Conservation (phyloP, 2,329 filamentous ascomycete species). For the Didymella arachidicola region DNA sequence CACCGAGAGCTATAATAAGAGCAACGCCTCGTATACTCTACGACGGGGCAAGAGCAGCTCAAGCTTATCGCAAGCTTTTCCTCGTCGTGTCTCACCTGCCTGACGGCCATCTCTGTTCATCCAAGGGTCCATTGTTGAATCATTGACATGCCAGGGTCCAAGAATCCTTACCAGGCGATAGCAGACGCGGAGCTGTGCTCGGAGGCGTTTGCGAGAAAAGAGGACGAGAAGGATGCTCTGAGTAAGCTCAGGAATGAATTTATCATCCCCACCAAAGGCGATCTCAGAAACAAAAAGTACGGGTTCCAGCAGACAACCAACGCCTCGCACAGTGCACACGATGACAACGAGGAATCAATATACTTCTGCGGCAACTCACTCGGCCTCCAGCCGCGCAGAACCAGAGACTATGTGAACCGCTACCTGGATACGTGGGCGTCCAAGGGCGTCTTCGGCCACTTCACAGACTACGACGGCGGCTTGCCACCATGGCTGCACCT, state of each 20-base stretch:
- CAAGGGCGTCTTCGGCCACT: conserved; percentile 86
- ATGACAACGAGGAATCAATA: conserved; percentile 59
- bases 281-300: conserved; percentile 69
- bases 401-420: conserved; percentile 69
- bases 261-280: conserved; percentile 76
- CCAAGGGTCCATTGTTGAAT: not conserved
- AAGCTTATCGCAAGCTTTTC: not conserved
- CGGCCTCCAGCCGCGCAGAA: conserved; percentile 78
- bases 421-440: conserved; percentile 86
- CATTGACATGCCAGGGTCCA: conserved; percentile 34
- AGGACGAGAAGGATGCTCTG: conserved; percentile 52
- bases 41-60: not conserved
- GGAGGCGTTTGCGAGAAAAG: conserved; percentile 40
- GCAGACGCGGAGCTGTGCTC: conserved; percentile 35
- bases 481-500: conserved; percentile 79
- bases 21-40: conserved; percentile 6
- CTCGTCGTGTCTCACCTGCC: not conserved
- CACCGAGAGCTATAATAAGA: conserved; percentile 21
- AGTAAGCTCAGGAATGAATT: conserved; percentile 69
- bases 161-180: conserved; percentile 36
- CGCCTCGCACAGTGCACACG: conserved; percentile 28
- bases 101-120: not conserved
- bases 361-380: conserved; percentile 94
- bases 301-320: conserved; percentile 26
- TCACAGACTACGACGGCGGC: conserved; percentile 71